Conservation (phyloP, 108 stramenopile genomes). For the Licmophora abbreviata region DNA sequence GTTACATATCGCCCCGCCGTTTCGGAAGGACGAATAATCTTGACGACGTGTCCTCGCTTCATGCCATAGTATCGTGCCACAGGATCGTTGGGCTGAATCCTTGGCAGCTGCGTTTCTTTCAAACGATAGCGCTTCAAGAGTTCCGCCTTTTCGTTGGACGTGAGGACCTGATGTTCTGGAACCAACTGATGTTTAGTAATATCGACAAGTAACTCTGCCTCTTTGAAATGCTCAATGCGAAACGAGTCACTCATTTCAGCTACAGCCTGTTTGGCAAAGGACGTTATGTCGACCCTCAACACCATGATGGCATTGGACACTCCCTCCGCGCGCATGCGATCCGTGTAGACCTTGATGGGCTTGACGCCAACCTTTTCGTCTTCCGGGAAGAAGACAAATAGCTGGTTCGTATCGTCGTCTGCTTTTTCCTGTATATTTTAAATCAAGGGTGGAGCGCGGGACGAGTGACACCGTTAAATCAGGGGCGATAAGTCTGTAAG, state of each 20-base stretch:
- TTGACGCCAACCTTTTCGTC: slow-evolving; percentile 94
- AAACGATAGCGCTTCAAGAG: slow-evolving; percentile 94
- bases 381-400: slow-evolving; percentile 94
- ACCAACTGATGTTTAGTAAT: slow-evolving; percentile 97
- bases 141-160: slow-evolving; percentile 87
- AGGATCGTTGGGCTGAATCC: slow-evolving; percentile 98
- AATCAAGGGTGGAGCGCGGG: background rate
- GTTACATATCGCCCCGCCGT: slow-evolving; percentile 99
- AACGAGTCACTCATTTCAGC: slow-evolving; percentile 82
- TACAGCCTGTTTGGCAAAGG: slow-evolving; percentile 91
- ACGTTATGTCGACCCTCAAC: slow-evolving; percentile 81
- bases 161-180: slow-evolving; percentile 89
- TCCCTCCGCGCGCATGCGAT: slow-evolving; percentile 81
- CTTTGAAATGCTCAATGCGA: slow-evolving; percentile 96
- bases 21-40: slow-evolving; percentile 97
- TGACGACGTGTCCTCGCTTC: slow-evolving; percentile 95
- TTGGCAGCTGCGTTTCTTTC: slow-evolving; percentile 95
- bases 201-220: slow-evolving; percentile 96
- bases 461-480: no score
- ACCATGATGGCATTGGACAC: slow-evolving; percentile 88
- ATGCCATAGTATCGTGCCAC: slow-evolving; percentile 98
- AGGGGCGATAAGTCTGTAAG: no score
- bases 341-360: slow-evolving; percentile 86
- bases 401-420: slow-evolving; percentile 80
- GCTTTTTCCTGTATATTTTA: slow-evolving; percentile 64